Percentiles rank a stretch among this genome's conserved stretches.
These are phyloP conservation scores for Calonectria pauciramosa DNA, from an alignment of 2,329 filamentous ascomycete species.

Conservation along the genomic window DNA sequence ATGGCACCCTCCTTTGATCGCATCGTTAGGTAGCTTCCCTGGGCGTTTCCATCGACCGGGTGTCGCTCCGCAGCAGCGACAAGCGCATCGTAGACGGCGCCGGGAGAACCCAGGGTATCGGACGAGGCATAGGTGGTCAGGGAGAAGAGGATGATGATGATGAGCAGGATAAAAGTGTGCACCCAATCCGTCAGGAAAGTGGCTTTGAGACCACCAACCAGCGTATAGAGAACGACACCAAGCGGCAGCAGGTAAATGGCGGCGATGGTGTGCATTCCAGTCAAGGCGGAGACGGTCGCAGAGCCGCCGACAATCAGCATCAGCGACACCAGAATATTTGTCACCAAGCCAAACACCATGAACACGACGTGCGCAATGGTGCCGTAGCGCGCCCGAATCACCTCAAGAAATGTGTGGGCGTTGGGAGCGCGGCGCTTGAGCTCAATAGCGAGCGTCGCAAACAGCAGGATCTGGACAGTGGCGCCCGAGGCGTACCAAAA, in stretches of 20 bases:
- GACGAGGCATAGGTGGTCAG: slow-evolving; percentile 86
- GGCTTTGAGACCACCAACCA: slow-evolving; percentile 84
- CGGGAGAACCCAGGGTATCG: slow-evolving; percentile 79
- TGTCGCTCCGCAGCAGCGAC: slow-evolving; percentile 76
- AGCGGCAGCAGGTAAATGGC: slow-evolving; percentile 88
- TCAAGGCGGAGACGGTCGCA: slow-evolving; percentile 66
- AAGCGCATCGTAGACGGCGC: slow-evolving; percentile 83
- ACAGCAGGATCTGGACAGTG: slow-evolving; percentile 89
- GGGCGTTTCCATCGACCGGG: slow-evolving; percentile 83
- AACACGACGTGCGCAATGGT: slow-evolving; percentile 79
- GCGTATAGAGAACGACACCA: slow-evolving; percentile 80
- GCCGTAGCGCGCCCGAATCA: slow-evolving; percentile 86
- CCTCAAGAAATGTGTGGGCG: slow-evolving; percentile 87
- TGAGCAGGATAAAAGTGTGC: slow-evolving; percentile 86
- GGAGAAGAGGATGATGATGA: slow-evolving; percentile 89
- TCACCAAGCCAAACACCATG: slow-evolving; percentile 85
- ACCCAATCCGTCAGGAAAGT: slow-evolving; percentile 90
- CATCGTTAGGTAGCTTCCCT: slow-evolving; percentile 91
- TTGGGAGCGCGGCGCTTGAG: slow-evolving; percentile 89
- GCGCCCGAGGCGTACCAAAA: slow-evolving; percentile 75
- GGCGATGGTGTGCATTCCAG: slow-evolving; percentile 73
- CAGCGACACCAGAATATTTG: slow-evolving; percentile 88
- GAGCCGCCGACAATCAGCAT: slow-evolving; percentile 88
- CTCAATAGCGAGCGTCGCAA: slow-evolving; percentile 91
- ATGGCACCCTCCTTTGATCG: slow-evolving; percentile 77